phyloP scores from a whole-genome alignment of 805 yeast species.

The Ogataea ramenticola region DNA sequence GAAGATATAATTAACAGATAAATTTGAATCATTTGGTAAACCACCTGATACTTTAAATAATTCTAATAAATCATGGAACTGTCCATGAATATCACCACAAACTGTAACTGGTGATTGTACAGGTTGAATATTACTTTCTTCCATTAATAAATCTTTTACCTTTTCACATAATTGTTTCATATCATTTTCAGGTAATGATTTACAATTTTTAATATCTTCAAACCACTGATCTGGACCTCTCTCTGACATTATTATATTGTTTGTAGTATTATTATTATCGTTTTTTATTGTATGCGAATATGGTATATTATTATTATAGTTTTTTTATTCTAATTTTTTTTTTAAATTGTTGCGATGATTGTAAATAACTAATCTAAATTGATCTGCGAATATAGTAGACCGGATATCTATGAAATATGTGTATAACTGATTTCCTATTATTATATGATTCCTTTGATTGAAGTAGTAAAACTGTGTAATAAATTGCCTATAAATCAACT shows the following conservation, averaged over 20 bases:
- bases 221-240: constrained; percentile 96
- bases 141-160: constrained; percentile 93
- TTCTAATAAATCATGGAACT: constrained; percentile 89
- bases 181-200: constrained; percentile 80
- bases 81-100: constrained; percentile 98
- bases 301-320: background rate
- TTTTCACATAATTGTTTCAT: constrained; percentile 95
- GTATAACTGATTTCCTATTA: too few relatives aligned
- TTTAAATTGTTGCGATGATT: too few relatives aligned
- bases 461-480: too few relatives aligned
- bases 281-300: background rate
- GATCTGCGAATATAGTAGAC: too few relatives aligned
- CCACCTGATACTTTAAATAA: constrained; percentile 90
- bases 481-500: too few relatives aligned
- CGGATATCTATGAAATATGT: too few relatives aligned
- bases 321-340: too few relatives aligned
- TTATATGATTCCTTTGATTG: too few relatives aligned
- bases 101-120: constrained; percentile 91
- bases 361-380: too few relatives aligned
- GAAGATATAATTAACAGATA: constrained; percentile 59
- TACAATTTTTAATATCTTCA: constrained; percentile 86
- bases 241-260: constrained; percentile 37
- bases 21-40: constrained; percentile 59
- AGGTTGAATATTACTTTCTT: constrained; percentile 91
- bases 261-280: background rate